Evolutionary conservation across 2,329 filamentous ascomycete genomes (phyloP).

Genomic region (Penicillium griseofulvum): DNA sequence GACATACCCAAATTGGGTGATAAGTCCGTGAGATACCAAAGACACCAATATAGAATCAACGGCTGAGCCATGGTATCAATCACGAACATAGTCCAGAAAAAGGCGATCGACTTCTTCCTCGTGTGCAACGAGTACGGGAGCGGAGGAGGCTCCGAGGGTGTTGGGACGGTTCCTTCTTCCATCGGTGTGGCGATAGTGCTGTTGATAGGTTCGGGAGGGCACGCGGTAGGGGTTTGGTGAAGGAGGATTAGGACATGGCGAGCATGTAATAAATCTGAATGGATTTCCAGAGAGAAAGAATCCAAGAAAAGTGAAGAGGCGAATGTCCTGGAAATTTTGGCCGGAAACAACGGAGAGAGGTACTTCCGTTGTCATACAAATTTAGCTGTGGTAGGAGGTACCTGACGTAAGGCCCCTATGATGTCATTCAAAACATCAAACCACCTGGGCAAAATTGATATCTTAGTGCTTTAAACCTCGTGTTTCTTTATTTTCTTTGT

Average conservation of each 20-base stretch:
- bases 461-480: not conserved
- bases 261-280: not conserved
- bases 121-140: conserved; percentile 56
- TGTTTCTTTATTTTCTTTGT: not conserved
- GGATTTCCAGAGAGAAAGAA: not conserved
- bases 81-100: conserved; percentile 61
- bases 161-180: conserved; percentile 32
- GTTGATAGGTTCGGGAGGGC: not conserved
- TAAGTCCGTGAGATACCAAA: conserved; percentile 58
- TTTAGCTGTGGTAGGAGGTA: conserved; percentile 12
- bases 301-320: conserved; percentile 1
- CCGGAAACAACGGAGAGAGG: conserved; percentile 23
- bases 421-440: conserved; percentile 24
- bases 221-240: not conserved
- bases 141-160: conserved; percentile 42
- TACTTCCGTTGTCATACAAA: conserved; percentile 20
- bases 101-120: conserved; percentile 55
- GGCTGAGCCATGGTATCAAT: conserved; percentile 60
- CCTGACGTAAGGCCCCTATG: conserved; percentile 27
- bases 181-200: conserved; percentile 26
- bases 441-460: not conserved
- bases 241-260: conserved; percentile 8
- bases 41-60: conserved; percentile 58
- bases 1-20: conserved; percentile 42
- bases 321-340: conserved; percentile 4